Evolutionary conservation across 2,329 filamentous ascomycete species (phyloP), one percentile per base, ranked within the genome.

Genomic region (Tolypocladium ophioglossoides): DNA sequence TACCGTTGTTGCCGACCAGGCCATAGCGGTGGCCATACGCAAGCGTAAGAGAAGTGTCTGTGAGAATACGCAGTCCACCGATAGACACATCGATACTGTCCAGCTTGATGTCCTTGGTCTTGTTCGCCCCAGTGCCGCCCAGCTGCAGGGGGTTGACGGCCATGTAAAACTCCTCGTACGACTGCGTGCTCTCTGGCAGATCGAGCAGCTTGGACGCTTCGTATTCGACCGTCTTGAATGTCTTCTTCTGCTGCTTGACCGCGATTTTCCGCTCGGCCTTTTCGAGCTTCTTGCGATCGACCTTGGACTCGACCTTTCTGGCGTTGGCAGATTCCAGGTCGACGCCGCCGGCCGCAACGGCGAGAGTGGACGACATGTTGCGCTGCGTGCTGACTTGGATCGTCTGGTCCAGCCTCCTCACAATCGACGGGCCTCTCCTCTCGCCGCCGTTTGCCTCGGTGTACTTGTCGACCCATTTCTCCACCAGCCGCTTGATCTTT

Each of bases 151-250:
- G 94, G 71, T 99, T 99, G 76, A 99, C 94, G 53, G 90, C 87
- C 94, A 99, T 97, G 81, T 95, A 99, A 74, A 99, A 97, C 70
- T 99, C 94, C 73, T 99, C 94, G 69, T 99, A 99, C 41, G 90
- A 95, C 77, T 96, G 86, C 14, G 91, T 78, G 64, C 86, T 82
- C 64, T 92, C 87, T 4, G 89, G 80, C 71, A 89, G 83, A 67
- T 95, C 86, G 61, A 99, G 83, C 61, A 99, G 78, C 61, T 85
- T 85, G 14, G 94, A 97, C 0, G 94, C 89, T 74, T 99, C 94
- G 70, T 99, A 99, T 72, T 96, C 89, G 62, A 99, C 94, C 54
- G 87, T 96, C 80, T 97, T 97, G 85, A 94, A 96, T 38, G 85
- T 83, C 77, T 99, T 99, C 78, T 95, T 95, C 75, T 91, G 94